Percentiles rank a stretch among this genome's conserved stretches.
Conservation (phyloP, 116 monocot genomes). For the Zostera marina region DNA sequence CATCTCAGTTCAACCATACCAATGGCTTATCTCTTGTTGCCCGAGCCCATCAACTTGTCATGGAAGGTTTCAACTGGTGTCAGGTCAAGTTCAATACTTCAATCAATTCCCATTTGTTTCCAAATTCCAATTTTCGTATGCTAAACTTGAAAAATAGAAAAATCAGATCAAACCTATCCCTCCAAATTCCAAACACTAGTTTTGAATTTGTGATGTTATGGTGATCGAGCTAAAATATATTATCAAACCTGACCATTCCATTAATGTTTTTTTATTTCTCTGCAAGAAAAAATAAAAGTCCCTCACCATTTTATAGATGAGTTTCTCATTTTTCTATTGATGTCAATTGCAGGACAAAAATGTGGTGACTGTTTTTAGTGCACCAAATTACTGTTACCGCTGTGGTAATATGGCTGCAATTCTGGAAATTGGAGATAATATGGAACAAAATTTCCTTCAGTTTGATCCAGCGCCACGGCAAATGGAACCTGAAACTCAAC, state of each 20-base stretch:
- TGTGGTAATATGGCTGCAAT: conserved; percentile 99
- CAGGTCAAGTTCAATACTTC: conserved; percentile 37
- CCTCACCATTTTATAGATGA: too few species aligned
- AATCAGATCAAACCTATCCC: too few species aligned
- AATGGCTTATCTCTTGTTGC: conserved; percentile 73
- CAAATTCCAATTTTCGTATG: too few species aligned
- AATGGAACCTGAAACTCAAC: conserved; percentile 80
- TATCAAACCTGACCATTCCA: too few species aligned
- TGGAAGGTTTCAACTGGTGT: conserved; percentile 97
- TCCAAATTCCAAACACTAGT: too few species aligned
- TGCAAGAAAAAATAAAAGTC: too few species aligned
- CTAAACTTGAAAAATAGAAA: too few species aligned
- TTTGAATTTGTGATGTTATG: too few species aligned
- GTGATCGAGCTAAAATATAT: too few species aligned
- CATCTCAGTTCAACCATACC: conserved; percentile 86
- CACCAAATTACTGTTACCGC: conserved; percentile 97
- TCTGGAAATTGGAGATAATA: conserved; percentile 92
- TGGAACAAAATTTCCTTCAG: conserved; percentile 94
- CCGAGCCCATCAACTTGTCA: conserved; percentile 95
- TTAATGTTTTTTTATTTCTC: too few species aligned
- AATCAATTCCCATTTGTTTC: too few species aligned
- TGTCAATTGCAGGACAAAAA: conserved; percentile 53
- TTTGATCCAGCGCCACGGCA: conserved; percentile 97
- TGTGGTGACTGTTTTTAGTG: conserved; percentile 96
- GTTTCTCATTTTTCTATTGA: background rate